Conservation (phyloP, 208 protist genomes). For the Angomonas ambiguus region DNA sequence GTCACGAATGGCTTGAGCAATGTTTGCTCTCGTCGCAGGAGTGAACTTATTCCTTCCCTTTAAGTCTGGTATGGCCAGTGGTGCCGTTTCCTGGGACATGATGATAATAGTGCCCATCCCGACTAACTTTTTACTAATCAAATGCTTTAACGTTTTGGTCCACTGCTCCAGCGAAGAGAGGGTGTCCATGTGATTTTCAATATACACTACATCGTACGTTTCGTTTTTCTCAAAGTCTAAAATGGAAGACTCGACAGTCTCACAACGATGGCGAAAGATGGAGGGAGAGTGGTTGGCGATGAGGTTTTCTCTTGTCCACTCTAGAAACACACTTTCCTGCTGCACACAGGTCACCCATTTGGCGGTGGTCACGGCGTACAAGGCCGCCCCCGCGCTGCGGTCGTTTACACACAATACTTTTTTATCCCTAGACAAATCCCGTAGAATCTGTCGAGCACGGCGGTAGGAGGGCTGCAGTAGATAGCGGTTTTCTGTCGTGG, state of each 20-base stretch:
- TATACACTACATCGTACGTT: constrained; percentile 62
- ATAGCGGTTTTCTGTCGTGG: constrained; percentile 39
- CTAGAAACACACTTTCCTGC: constrained; percentile 26
- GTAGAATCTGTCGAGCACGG: constrained; percentile 52
- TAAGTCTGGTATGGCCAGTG: constrained; percentile 61
- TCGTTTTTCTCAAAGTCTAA: constrained; percentile 25
- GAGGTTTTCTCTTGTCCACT: constrained; percentile 64
- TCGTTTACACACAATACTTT: constrained; percentile 78
- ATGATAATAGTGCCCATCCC: constrained; percentile 60
- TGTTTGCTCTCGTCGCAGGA: constrained; percentile 17
- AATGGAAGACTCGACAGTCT: constrained; percentile 35
- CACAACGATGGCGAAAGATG: constrained; percentile 51
- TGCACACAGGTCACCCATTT: constrained; percentile 66
- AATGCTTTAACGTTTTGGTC: constrained; percentile 24
- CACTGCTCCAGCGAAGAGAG: constrained; percentile 61
- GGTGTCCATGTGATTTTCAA: constrained; percentile 52
- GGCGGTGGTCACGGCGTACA: constrained; percentile 77
- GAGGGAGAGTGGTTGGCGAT: constrained; percentile 59
- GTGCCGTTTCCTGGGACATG: constrained; percentile 58
- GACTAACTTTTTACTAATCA: constrained; percentile 43
- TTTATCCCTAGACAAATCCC: constrained; percentile 57
- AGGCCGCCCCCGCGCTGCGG: constrained; percentile 49
- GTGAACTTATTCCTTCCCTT: constrained; percentile 13
- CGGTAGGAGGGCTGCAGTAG: constrained; percentile 71
- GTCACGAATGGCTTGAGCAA: constrained; percentile 36